A percentile compares a stretch with the other conserved stretches of the same genome.
Evolutionary conservation across 306 rosid species (phyloP).

Genomic region (Nissolia schottii): DNA sequence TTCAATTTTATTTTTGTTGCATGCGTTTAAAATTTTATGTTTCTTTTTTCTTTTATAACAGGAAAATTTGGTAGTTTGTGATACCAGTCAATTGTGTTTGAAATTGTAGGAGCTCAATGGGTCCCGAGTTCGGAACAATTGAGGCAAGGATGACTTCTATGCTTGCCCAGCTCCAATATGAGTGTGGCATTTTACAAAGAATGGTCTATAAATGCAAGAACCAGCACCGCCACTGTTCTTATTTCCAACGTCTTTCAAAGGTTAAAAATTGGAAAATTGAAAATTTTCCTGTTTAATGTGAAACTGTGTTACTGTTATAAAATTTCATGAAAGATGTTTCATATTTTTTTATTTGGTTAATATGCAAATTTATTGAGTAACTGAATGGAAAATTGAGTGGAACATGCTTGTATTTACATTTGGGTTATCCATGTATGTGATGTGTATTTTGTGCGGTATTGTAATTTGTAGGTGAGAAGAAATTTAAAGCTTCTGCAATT

Average conservation of each 20-base stretch:
- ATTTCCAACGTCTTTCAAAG: constrained; percentile 77
- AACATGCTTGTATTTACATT: not conserved
- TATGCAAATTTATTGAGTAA: not conserved
- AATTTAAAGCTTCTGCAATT: constrained; percentile 61
- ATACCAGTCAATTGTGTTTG: not conserved
- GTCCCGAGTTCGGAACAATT: constrained; percentile 42
- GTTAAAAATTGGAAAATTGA: constrained; percentile 26
- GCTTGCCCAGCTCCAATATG: constrained; percentile 64
- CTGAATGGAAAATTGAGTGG: not conserved
- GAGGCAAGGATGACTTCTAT: constrained; percentile 56
- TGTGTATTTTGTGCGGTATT: not conserved
- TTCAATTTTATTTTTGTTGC: not conserved
- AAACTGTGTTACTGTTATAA: not conserved
- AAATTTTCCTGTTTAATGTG: not conserved
- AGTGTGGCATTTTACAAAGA: constrained; percentile 58
- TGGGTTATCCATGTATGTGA: not conserved
- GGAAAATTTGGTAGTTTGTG: not conserved
- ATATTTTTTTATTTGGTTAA: not conserved
- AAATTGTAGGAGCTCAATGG: constrained; percentile 38
- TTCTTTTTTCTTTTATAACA: not conserved
- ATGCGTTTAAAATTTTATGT: not conserved
- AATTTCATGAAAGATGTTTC: not conserved
- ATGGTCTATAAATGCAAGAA: constrained; percentile 83
- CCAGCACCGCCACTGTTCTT: constrained; percentile 81
- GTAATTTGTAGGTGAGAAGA: constrained; percentile 63